Percentiles rank a stretch among this genome's conserved stretches.
phyloP scores from a whole-genome alignment of 768 basidiomycete genomes.

The Pleurotus eryngii region DNA sequence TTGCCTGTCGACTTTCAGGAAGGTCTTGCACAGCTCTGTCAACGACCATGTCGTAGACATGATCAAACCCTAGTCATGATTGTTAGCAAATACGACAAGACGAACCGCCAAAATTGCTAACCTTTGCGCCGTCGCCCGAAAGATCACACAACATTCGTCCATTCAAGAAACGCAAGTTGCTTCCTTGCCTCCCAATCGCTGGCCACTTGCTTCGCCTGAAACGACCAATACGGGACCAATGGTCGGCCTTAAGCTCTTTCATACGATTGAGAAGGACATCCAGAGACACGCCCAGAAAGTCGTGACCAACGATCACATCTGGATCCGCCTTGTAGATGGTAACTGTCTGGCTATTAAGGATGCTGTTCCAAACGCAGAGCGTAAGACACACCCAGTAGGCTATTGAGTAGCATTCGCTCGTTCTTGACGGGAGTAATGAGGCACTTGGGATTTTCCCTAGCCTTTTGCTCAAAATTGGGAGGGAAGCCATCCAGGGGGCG shows the following conservation, averaged over 20 bases:
- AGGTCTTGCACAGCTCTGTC: slow-evolving; percentile 93
- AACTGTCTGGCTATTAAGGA: slow-evolving; percentile 32
- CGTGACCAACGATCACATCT: slow-evolving; percentile 92
- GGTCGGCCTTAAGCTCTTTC: slow-evolving; percentile 85
- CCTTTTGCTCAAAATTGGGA: slow-evolving; percentile 71
- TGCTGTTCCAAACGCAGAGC: not conserved
- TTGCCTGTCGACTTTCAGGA: slow-evolving; percentile 81
- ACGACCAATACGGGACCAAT: slow-evolving; percentile 92
- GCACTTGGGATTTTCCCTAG: slow-evolving; percentile 61
- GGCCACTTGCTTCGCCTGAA: slow-evolving; percentile 86
- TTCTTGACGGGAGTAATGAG: slow-evolving; percentile 71
- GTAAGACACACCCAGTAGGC: slow-evolving; percentile 58
- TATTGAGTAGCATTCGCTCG: slow-evolving; percentile 84
- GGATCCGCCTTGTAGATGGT: slow-evolving; percentile 86
- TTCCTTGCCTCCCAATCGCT: slow-evolving; percentile 73
- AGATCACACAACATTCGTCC: slow-evolving; percentile 91
- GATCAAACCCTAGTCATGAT: slow-evolving; percentile 80
- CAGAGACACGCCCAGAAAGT: slow-evolving; percentile 85
- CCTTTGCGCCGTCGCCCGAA: slow-evolving; percentile 92
- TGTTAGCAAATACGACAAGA: not conserved
- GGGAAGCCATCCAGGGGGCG: slow-evolving; percentile 89
- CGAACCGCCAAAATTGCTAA: slow-evolving; percentile 24
- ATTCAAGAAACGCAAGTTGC: slow-evolving; percentile 77
- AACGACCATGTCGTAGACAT: slow-evolving; percentile 97
- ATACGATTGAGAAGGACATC: slow-evolving; percentile 91